phyloP scores from a whole-genome alignment of 2,329 filamentous ascomycete genomes.

The Incumbomyces delicatus region DNA sequence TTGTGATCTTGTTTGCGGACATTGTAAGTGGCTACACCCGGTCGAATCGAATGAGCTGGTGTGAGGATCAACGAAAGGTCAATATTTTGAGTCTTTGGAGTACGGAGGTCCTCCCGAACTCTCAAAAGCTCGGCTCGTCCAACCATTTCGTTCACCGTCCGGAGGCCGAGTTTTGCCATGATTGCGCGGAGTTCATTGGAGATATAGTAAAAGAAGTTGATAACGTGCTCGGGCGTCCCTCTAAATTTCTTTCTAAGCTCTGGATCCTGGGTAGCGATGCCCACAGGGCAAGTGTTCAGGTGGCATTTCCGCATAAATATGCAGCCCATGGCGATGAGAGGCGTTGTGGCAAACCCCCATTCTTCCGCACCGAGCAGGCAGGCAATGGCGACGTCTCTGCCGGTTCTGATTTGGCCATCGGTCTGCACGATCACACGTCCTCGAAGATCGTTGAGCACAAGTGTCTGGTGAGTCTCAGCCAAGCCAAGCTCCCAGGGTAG shows the following conservation, averaged over 20 bases:
- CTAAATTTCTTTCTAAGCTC: conserved; percentile 87
- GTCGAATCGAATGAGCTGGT: conserved; percentile 88
- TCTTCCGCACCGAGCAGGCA: conserved; percentile 96
- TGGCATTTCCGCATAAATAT: conserved; percentile 77
- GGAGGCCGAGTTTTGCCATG: conserved; percentile 91
- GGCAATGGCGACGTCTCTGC: conserved; percentile 86
- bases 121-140: conserved; percentile 78
- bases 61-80: conserved; percentile 88
- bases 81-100: conserved; percentile 82
- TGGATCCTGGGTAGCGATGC: conserved; percentile 93
- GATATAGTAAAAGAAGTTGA: conserved; percentile 98
- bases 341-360: conserved; percentile 92
- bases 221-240: conserved; percentile 88
- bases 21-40: conserved; percentile 92
- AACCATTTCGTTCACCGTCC: conserved; percentile 96
- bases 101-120: conserved; percentile 79
- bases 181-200: conserved; percentile 93
- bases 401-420: conserved; percentile 86
- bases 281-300: conserved; percentile 74
- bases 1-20: conserved; percentile 95
- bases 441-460: conserved; percentile 90
- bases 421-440: conserved; percentile 94
- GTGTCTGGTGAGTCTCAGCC: conserved; percentile 90
- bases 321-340: conserved; percentile 92
- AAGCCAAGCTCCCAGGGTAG: conserved; percentile 94